These are phyloP conservation scores for Fusarium sp. DNA, from an alignment of 2,329 filamentous ascomycete species.

Conservation along the genomic window DNA sequence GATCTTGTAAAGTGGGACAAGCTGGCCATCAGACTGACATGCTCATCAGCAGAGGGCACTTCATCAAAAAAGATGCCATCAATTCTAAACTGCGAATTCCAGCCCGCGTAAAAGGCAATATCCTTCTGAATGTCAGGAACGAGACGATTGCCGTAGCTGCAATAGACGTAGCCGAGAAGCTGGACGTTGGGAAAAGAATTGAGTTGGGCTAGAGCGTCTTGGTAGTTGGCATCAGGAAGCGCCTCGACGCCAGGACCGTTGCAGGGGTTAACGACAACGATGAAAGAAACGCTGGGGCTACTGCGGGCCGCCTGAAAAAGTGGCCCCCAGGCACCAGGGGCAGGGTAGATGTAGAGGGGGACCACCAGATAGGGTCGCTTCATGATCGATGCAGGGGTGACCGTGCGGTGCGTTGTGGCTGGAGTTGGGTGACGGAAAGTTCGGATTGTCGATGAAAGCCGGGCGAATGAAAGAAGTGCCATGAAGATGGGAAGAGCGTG, in stretches of 20 bases:
- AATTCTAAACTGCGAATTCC: conserved; percentile 22
- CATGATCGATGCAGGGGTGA: not conserved
- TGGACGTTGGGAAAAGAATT: not conserved
- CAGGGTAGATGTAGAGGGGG: conserved; percentile 7
- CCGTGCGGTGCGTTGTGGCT: not conserved
- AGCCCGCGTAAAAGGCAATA: conserved; percentile 21
- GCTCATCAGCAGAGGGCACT: conserved; percentile 7
- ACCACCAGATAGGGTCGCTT: not conserved
- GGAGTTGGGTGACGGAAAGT: not conserved
- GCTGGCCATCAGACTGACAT: not conserved
- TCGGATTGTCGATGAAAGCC: not conserved
- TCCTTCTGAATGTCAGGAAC: conserved; percentile 10
- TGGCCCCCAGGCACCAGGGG: conserved; percentile 4
- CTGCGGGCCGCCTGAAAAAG: conserved; percentile 2
- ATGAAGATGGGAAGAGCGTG: not conserved
- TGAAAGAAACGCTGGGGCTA: not conserved
- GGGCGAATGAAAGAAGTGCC: not conserved
- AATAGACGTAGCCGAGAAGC: conserved; percentile 31
- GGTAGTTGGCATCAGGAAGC: not conserved
- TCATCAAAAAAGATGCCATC: conserved; percentile 38
- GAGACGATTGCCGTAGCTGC: conserved; percentile 23
- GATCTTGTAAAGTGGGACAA: conserved; percentile 22
- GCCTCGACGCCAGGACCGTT: not conserved
- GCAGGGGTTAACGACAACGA: conserved; percentile 5
- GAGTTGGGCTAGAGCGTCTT: not conserved